Base-by-base conservation (phyloP, 2,329 filamentous ascomycete genomes). In the Claviceps quebecensis region DNA sequence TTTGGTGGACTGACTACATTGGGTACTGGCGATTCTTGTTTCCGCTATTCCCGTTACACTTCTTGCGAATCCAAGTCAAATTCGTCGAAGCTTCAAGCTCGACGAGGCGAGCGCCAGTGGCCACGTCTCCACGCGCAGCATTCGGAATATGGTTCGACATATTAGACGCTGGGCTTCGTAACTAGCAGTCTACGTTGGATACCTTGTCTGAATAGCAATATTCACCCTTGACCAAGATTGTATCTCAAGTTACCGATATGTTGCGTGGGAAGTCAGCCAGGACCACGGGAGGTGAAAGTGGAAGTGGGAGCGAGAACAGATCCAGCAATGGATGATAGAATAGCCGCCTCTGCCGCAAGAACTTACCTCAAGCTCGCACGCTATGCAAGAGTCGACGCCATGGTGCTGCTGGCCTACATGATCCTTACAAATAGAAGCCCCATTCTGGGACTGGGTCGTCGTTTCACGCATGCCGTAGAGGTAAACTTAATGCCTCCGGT, bases 321-420 rank as follows among this genome's bases (percentile, higher is more conserved):
- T 8, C 17, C 2, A 81, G 76, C 82, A 79, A 84, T 34, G 9
- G 29, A 34, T 34, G 84, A 17, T 11, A 50, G 17, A 34, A 23
- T 17, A 26, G 8, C 14, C 23, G 38, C 43, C 44, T 49, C 37
- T 29, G 43, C 47, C 47, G 17, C 51, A 49, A 43, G 34, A 44
- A 50, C 48, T 36, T 50, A 22, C 45, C 49, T 52, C 22, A 44
- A 40, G 37, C 45, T 45, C 38, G n/a, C 19, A 22, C 14, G 51
- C 19, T 45, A 26, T 38, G 48, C 48, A 47, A 34, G 43, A 8
- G 29, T 47, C 47, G 51, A 40, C 37, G 47, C 44, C 44, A 19
- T 47, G 37, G 38, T 53, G 47, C 41, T 45, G 34, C 44, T 37
- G 22, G 48, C 17, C 34, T n/a, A 39, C 41, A 41, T 6, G 36